Conservation (phyloP, 2,329 filamentous ascomycete species). For the Scytalidium sp. region DNA sequence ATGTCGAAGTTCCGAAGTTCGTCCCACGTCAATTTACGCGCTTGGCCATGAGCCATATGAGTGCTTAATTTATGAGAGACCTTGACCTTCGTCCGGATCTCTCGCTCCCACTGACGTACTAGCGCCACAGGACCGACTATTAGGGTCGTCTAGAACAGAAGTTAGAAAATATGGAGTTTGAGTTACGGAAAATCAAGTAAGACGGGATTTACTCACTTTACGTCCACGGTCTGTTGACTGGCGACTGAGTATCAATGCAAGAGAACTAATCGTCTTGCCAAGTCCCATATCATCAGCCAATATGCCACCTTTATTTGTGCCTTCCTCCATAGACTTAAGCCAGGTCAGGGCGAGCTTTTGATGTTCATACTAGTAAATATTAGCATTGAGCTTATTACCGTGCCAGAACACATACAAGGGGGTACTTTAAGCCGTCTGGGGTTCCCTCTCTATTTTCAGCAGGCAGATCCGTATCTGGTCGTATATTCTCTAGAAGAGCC, state of each 20-base stretch:
- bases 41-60: slow-evolving; percentile 63
- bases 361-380: slow-evolving; percentile 59
- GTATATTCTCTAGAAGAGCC: slow-evolving; percentile 68
- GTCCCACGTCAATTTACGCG: slow-evolving; percentile 55
- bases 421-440: slow-evolving; percentile 63
- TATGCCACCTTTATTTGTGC: slow-evolving; percentile 71
- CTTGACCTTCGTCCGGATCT: slow-evolving; percentile 70
- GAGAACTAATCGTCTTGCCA: slow-evolving; percentile 79
- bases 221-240: slow-evolving; percentile 49
- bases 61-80: slow-evolving; percentile 56
- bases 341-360: slow-evolving; percentile 76
- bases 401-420: slow-evolving; percentile 38
- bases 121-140: slow-evolving; percentile 79
- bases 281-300: slow-evolving; percentile 81
- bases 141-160: slow-evolving; percentile 61
- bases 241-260: slow-evolving; percentile 60
- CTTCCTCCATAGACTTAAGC: slow-evolving; percentile 72
- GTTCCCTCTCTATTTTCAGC: slow-evolving; percentile 63
- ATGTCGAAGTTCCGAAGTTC: slow-evolving; percentile 67
- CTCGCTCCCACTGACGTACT: slow-evolving; percentile 79
- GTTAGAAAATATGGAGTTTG: slow-evolving; percentile 13
- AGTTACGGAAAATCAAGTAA: neutral
- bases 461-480: slow-evolving; percentile 65
- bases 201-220: slow-evolving; percentile 23
- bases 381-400: slow-evolving; percentile 6